Evolutionary conservation across 2,329 filamentous ascomycete genomes (phyloP).

Genomic region (Fusarium sp.): DNA sequence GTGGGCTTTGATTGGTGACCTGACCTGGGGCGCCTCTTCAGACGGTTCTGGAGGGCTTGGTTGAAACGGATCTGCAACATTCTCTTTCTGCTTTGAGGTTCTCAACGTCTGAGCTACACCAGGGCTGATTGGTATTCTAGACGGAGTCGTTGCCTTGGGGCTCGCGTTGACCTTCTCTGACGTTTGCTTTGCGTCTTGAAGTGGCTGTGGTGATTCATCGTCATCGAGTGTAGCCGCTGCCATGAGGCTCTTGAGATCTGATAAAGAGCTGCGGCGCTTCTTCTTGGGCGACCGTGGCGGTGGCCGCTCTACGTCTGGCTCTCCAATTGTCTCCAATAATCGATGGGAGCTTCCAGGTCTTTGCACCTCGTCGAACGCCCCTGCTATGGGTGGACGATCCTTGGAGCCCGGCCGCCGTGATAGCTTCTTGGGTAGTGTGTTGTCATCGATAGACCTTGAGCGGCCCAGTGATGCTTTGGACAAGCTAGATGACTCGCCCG

Average conservation of each 20-base stretch:
- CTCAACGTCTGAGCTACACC: conserved; percentile 56
- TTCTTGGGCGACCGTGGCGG: conserved; percentile 69
- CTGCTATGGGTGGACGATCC: conserved; percentile 72
- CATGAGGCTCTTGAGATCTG: conserved; percentile 83
- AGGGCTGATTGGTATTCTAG: conserved; percentile 69
- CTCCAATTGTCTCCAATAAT: conserved; percentile 72
- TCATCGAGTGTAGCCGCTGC: conserved; percentile 68
- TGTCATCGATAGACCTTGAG: conserved; percentile 82
- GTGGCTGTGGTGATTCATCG: conserved; percentile 60
- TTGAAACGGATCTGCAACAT: conserved; percentile 47
- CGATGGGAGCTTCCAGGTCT: conserved; percentile 72
- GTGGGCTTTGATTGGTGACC: conserved; percentile 49
- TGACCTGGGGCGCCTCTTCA: conserved; percentile 34
- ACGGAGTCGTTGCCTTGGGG: conserved; percentile 59
- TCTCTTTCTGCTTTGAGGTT: conserved; percentile 64
- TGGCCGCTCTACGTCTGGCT: conserved; percentile 64
- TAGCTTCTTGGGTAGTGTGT: conserved; percentile 62
- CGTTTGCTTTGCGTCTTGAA: conserved; percentile 68
- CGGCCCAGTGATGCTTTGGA: conserved; percentile 77
- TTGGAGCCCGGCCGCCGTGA: conserved; percentile 68
- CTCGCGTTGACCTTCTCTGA: conserved; percentile 71
- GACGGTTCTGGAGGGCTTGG: conserved; percentile 33
- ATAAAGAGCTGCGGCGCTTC: conserved; percentile 92
- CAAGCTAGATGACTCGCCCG: conserved; percentile 73
- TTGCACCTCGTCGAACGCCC: conserved; percentile 72